phyloP scores from a whole-genome alignment of 257 asterid genomes.

The Lavandula angustifolia region DNA sequence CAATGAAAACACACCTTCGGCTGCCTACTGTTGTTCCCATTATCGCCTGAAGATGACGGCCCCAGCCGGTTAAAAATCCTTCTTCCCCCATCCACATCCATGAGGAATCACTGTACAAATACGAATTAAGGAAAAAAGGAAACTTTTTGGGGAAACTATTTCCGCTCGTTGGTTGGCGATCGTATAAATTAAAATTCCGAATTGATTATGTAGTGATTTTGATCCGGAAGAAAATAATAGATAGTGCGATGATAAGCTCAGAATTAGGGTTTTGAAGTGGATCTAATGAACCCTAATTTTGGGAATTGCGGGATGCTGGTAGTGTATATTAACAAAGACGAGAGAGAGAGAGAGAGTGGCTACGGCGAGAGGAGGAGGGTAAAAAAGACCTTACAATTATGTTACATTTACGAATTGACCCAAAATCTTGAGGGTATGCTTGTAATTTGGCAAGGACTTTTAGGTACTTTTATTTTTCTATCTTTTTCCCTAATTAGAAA shows the following conservation, averaged over 20 bases:
- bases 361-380: background rate
- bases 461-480: background rate
- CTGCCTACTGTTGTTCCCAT: slow-evolving; percentile 43
- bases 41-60: slow-evolving; percentile 52
- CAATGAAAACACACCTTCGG: slow-evolving; percentile 77
- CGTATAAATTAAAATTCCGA: slow-evolving; percentile 14
- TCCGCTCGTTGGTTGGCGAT: slow-evolving; percentile 27
- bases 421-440: no score
- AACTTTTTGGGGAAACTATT: background rate
- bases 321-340: no score
- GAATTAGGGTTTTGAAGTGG: background rate
- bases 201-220: background rate
- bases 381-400: no score
- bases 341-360: background rate
- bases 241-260: background rate
- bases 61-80: slow-evolving; percentile 68
- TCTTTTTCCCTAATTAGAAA: background rate
- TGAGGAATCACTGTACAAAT: slow-evolving; percentile 25
- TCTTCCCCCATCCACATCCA: slow-evolving; percentile 84
- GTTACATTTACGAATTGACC: no score
- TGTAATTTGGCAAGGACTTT: no score
- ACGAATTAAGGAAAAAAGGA: background rate
- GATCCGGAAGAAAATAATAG: background rate
- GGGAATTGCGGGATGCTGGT: background rate
- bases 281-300: slow-evolving; percentile 40